Conservation (phyloP, 2,329 filamentous ascomycete species). For the Lachnellula arida region DNA sequence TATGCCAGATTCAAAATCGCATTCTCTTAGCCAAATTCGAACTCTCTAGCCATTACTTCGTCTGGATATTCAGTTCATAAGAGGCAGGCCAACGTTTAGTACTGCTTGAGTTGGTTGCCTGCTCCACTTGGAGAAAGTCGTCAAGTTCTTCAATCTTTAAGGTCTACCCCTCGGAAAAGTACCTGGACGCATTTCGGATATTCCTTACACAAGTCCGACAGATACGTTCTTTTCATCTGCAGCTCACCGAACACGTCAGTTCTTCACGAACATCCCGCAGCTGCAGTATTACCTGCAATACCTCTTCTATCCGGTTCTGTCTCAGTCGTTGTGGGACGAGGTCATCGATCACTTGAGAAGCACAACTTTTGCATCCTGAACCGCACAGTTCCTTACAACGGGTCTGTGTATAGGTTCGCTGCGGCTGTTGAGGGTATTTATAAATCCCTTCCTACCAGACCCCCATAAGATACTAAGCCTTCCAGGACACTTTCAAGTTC, state of each 20-base stretch:
- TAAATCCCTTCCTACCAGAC: not conserved
- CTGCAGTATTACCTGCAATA: conserved; percentile 30
- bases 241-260: conserved; percentile 25
- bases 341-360: conserved; percentile 6
- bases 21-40: not conserved
- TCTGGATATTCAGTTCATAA: not conserved
- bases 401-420: not conserved
- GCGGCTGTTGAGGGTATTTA: not conserved
- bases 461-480: not conserved
- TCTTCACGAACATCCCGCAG: conserved; percentile 23
- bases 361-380: not conserved
- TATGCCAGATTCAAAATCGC: not conserved
- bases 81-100: not conserved
- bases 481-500: not conserved
- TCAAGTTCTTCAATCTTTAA: not conserved
- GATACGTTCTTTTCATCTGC: conserved; percentile 18
- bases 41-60: not conserved
- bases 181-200: not conserved
- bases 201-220: conserved; percentile 21
- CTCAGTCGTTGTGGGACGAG: conserved; percentile 21
- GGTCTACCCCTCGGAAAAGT: conserved; percentile 1
- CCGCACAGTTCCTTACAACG: not conserved
- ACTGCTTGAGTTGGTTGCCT: not conserved
- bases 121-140: not conserved
- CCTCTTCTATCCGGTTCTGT: conserved; percentile 21